These are phyloP conservation scores for Coemansia sp. DNA, from an alignment of 371 early-diverging fungal genomes.

Conservation along the genomic window DNA sequence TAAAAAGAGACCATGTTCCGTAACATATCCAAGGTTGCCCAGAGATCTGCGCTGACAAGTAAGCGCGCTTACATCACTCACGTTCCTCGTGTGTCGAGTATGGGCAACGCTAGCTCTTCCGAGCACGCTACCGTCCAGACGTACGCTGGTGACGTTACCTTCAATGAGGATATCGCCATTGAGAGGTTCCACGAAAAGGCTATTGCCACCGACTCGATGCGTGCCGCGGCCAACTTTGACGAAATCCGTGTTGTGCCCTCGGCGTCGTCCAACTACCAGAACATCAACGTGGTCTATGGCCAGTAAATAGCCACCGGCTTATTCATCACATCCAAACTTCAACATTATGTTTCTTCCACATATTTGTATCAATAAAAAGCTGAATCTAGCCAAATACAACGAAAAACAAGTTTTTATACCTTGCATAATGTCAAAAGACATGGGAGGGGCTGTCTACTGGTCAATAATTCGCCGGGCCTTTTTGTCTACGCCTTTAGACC, in stretches of 20 bases:
- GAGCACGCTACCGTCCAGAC: conserved; percentile 31
- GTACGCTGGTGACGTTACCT: conserved; percentile 27
- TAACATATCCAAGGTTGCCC: not conserved
- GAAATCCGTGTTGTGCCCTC: conserved; percentile 39
- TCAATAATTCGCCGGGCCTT: not conserved
- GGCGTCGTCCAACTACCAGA: conserved; percentile 38
- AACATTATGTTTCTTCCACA: not conserved
- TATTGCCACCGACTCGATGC: conserved; percentile 44
- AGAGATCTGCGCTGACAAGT: not conserved
- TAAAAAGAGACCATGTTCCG: conserved; percentile 7
- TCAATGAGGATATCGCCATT: conserved; percentile 46
- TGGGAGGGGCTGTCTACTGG: not conserved
- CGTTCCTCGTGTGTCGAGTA: conserved; percentile 40
- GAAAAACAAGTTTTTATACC: not conserved
- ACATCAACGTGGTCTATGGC: conserved; percentile 33
- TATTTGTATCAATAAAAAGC: not conserved
- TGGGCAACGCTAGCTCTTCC: conserved; percentile 27
- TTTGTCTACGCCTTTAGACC: not conserved
- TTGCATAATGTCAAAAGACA: not conserved
- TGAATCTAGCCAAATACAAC: not conserved
- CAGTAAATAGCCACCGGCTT: not conserved
- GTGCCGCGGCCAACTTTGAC: conserved; percentile 42
- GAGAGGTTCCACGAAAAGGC: conserved; percentile 48
- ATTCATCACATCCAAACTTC: not conserved
- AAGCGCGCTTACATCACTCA: conserved; percentile 21